Evolutionary conservation across 257 asterid genomes (phyloP).

Genomic region (Leonotis leonurus): DNA sequence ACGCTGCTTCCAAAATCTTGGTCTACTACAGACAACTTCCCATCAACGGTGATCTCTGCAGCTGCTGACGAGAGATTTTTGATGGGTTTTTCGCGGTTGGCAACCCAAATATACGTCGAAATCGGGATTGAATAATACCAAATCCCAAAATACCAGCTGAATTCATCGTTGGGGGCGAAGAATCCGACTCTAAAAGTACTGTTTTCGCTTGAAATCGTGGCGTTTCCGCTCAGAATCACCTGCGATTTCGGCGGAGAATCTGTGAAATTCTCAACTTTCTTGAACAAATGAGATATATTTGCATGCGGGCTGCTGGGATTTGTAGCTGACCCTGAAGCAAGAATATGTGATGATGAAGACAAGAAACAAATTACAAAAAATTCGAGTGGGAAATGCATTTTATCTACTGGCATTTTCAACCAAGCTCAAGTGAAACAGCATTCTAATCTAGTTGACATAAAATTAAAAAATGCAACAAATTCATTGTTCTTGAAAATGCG

Average conservation of each 20-base stretch:
- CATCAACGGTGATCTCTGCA: conserved; percentile 37
- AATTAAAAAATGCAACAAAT: not conserved
- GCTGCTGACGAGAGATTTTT: conserved; percentile 33
- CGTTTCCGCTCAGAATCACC: conserved; percentile 42
- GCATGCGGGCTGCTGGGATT: conserved; percentile 17
- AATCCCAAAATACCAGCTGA: conserved; percentile 64
- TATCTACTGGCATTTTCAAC: conserved; percentile 25
- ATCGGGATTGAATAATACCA: conserved; percentile 65
- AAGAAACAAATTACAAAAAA: conserved; percentile 14
- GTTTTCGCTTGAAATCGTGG: conserved; percentile 43
- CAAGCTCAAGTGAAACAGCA: conserved; percentile 14
- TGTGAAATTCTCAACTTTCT: conserved; percentile 2
- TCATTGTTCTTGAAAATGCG: not conserved
- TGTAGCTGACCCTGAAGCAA: conserved; percentile 18
- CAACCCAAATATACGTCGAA: conserved; percentile 72
- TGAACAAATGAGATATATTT: conserved; percentile 9
- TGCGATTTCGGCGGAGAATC: conserved; percentile 21
- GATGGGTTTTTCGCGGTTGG: conserved; percentile 61
- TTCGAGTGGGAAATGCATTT: conserved; percentile 8
- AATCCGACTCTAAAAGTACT: conserved; percentile 50
- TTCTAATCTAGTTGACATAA: conserved; percentile 6
- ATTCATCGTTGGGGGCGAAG: conserved; percentile 39
- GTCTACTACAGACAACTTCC: conserved; percentile 42
- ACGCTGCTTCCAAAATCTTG: conserved; percentile 25
- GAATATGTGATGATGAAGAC: conserved; percentile 18